Evolutionary conservation across 2,329 filamentous ascomycete species (phyloP).

Genomic region (Fusarium compactum): DNA sequence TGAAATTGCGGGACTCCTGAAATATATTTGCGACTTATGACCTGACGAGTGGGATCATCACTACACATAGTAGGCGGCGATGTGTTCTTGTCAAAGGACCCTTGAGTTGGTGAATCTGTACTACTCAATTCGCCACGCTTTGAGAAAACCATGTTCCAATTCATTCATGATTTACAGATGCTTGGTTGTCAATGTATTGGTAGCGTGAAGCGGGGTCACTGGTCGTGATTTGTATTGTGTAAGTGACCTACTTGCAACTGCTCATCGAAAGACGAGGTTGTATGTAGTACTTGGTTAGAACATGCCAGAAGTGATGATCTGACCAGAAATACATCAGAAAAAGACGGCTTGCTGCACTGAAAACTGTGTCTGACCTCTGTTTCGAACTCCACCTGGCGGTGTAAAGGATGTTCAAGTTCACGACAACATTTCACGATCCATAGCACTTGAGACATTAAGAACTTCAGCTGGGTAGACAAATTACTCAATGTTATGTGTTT

Average conservation of each 20-base stretch:
- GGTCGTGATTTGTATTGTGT: background rate
- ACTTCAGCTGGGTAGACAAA: background rate
- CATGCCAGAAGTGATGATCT: background rate
- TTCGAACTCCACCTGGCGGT: constrained; percentile 29
- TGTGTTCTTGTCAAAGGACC: background rate
- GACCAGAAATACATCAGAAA: background rate
- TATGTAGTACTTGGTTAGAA: too few species aligned
- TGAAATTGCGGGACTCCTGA: background rate
- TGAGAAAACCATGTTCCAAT: background rate
- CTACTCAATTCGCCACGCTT: background rate
- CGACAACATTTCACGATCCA: constrained; percentile 19
- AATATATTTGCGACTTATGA: background rate
- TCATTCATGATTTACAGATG: background rate
- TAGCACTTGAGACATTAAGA: constrained; percentile 2
- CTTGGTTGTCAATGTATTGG: background rate
- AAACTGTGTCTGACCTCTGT: constrained; percentile 6
- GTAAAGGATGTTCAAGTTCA: constrained; percentile 4
- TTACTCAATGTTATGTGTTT: background rate
- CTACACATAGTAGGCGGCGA: too few species aligned
- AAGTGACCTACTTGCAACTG: background rate
- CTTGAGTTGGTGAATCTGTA: background rate
- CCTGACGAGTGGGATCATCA: background rate
- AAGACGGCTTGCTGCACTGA: background rate
- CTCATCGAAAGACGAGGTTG: background rate
- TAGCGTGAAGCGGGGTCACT: background rate